Percentiles rank a stretch among this genome's conserved stretches.
These are phyloP conservation scores for Zelopaecilomyces penicillatus DNA, from an alignment of 2,329 filamentous ascomycete genomes.

Conservation along the genomic window DNA sequence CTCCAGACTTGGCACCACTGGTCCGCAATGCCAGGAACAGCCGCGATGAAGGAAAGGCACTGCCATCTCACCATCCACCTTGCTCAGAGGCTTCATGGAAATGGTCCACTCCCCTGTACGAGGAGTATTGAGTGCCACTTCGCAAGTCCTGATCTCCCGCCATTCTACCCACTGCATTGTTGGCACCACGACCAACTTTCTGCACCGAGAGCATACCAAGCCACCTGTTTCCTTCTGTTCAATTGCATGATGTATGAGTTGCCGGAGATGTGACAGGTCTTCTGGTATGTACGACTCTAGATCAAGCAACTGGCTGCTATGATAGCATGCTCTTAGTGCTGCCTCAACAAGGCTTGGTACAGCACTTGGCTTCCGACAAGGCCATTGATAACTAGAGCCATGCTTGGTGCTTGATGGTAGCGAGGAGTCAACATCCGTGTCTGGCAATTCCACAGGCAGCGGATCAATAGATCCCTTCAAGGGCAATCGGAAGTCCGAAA, in stretches of 20 bases:
- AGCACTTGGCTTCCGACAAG: conserved; percentile 17
- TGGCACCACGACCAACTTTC: conserved; percentile 39
- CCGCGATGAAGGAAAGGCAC: conserved; percentile 41
- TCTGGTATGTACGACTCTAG: conserved; percentile 35
- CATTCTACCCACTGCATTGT: conserved; percentile 55
- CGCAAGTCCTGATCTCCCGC: conserved; percentile 33
- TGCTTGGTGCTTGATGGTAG: conserved; percentile 1
- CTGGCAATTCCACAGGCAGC: conserved; percentile 15
- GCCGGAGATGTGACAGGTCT: conserved; percentile 30
- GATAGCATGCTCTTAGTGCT: conserved; percentile 38
- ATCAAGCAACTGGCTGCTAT: conserved; percentile 32
- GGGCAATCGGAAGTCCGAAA: conserved; percentile 24
- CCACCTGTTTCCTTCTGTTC: conserved; percentile 40
- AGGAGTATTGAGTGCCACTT: conserved; percentile 3
- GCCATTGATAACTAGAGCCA: conserved; percentile 8
- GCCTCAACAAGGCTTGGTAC: conserved; percentile 45
- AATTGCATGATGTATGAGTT: conserved; percentile 31
- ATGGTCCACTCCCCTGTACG: neutral
- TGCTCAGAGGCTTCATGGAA: conserved; percentile 17
- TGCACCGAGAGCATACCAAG: conserved; percentile 43
- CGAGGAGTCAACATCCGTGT: conserved; percentile 2
- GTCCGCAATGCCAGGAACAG: conserved; percentile 43
- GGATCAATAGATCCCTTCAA: conserved; percentile 11
- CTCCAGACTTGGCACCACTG: conserved; percentile 11
- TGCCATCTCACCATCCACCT: conserved; percentile 24